A percentile compares a stretch with the other conserved stretches of the same genome.
Evolutionary conservation across 306 rosid genomes (phyloP).

Genomic region (Cyamopsis tetragonoloba): DNA sequence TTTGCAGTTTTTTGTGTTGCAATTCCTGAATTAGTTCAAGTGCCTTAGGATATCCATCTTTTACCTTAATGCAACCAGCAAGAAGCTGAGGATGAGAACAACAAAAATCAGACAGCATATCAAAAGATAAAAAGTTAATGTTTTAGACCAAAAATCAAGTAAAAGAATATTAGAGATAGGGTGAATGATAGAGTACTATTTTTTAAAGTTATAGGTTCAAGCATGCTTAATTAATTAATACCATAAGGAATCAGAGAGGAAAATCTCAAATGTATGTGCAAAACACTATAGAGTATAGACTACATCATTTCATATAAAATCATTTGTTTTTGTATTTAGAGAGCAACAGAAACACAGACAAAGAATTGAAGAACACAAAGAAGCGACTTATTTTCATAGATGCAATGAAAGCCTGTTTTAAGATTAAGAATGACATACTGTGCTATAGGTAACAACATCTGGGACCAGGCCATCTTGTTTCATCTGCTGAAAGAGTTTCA

Average conservation of each 20-base stretch:
- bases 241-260: neutral
- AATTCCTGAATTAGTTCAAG: slow-evolving; percentile 72
- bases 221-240: neutral
- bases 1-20: slow-evolving; percentile 46
- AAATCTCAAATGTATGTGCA: neutral
- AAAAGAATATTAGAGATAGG: neutral
- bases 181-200: neutral
- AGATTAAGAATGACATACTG: slow-evolving; percentile 46
- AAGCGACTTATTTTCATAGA: neutral
- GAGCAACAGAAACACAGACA: neutral
- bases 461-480: slow-evolving; percentile 67
- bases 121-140: neutral
- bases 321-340: neutral
- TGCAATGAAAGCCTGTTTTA: neutral
- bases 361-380: neutral
- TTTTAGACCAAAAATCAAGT: slow-evolving; percentile 3
- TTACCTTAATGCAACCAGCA: slow-evolving; percentile 73
- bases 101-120: slow-evolving; percentile 13
- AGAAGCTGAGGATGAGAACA: slow-evolving; percentile 55
- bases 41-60: slow-evolving; percentile 71
- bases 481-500: slow-evolving; percentile 71
- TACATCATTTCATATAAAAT: neutral
- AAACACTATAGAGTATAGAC: neutral
- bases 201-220: neutral
- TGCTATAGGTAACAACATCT: slow-evolving; percentile 81